Evolutionary conservation across 345 rosid genomes (phyloP), one percentile per base, ranked within the genome.

Genomic region (Nephelium lappaceum): DNA sequence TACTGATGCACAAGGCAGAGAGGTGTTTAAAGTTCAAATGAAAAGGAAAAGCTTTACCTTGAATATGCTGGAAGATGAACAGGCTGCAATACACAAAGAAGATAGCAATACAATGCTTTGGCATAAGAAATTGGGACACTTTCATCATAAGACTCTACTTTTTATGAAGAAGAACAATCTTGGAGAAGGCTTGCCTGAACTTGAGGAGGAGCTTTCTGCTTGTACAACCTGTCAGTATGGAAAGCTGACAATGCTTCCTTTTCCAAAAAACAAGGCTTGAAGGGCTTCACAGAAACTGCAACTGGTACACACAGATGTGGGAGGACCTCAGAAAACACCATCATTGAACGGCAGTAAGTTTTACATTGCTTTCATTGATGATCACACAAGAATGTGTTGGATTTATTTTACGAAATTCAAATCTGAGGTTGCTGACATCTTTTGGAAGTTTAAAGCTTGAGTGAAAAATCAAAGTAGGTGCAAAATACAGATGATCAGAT

Each of bases 121-220:
- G 69, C 55, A 74, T 9, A 62, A 24, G 77, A 61, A 27, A 39
- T 58, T 73, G 8, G 11, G 77, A 9, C 77, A 73, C 25, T 58
- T 73, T 39, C 77, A 58, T 74, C 57, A 74, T 74, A 5, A 0
- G 1, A 24, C 21, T 9, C 27, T 58, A 36, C 65, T 69, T 60
- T 15, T 24, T 24, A n/a, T 76, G 71, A 65, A 66, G 71, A 65
- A 43, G 61, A 76, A 76, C 8, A 55, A 76, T 68, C 25, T 77
- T 11, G 36, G 15, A 19, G 31, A 43, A 25, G 69, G 68, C 25
- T 9, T 78, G 19, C 75, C 45, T 61, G 9, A 58, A 8, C 43
- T 78, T 8, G 43, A 69, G 4, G 69, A 78, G 11, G 60, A 58
- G 61, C 27, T 60, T 39, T 12, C 63, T 45, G 47, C 62, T 5